Evolutionary conservation across 768 basidiomycete genomes (phyloP).

Genomic region (Tremella mesenterica): DNA sequence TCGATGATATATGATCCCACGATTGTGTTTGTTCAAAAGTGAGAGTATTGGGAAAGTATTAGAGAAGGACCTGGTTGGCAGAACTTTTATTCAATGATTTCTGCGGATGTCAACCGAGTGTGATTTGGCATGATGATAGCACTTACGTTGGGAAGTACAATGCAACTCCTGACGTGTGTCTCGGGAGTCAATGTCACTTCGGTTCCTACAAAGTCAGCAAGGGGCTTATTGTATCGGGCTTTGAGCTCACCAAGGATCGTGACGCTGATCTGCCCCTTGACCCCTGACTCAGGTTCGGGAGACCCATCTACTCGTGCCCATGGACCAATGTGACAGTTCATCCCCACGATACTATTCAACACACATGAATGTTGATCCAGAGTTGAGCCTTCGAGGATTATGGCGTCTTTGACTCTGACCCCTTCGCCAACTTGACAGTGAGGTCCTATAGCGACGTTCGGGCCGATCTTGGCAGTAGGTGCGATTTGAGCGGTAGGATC

Average conservation of each 20-base stretch:
- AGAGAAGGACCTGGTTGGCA: slow-evolving; percentile 47
- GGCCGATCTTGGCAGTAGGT: slow-evolving; percentile 47
- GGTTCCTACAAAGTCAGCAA: slow-evolving; percentile 33
- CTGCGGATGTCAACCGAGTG: slow-evolving; percentile 9
- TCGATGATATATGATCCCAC: too few relatives aligned
- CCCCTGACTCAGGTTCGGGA: slow-evolving; percentile 37
- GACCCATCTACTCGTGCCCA: slow-evolving; percentile 48
- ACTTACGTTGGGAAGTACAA: slow-evolving; percentile 47
- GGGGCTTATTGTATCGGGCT: not conserved
- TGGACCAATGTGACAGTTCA: slow-evolving; percentile 46
- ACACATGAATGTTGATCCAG: slow-evolving; percentile 47
- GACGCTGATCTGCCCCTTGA: slow-evolving; percentile 45
- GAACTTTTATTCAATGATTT: slow-evolving; percentile 45
- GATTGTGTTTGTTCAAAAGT: too few relatives aligned
- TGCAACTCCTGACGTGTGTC: slow-evolving; percentile 46
- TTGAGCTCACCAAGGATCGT: slow-evolving; percentile 47
- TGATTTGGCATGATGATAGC: not conserved
- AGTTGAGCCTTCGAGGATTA: slow-evolving; percentile 45
- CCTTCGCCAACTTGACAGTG: slow-evolving; percentile 44
- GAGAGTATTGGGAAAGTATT: too few relatives aligned
- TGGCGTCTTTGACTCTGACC: slow-evolving; percentile 46
- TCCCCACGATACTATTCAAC: slow-evolving; percentile 45
- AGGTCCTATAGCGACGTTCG: slow-evolving; percentile 46
- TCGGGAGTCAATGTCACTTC: slow-evolving; percentile 47
- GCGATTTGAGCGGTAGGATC: slow-evolving; percentile 47